Base-by-base conservation (phyloP, 1,139 yeast species). In the Scheffersomyces titani region DNA sequence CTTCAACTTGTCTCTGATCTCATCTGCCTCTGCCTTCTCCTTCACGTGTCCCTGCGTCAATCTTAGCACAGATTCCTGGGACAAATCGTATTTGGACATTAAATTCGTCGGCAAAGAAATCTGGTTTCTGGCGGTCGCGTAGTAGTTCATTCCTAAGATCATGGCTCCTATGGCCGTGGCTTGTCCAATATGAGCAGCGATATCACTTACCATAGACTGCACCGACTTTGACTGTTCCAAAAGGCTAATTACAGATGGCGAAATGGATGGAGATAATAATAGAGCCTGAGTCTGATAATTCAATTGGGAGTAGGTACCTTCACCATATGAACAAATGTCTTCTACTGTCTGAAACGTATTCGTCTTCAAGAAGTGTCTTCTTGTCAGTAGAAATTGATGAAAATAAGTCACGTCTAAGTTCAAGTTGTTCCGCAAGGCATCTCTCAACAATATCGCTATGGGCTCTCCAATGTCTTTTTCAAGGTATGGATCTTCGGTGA, bases 161-260 rank as follows among this genome's bases (percentile, higher is more conserved):
- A 86, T 80, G 1, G 90, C 80, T 1, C 92, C 87, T 6, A 91
- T 78, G 0, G 92, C 88, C 1, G 89, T 85, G 0, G 96, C 90
- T 68, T 91, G 96, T 3, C 97, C 97, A 44, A 90, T 75, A 70
- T 91, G 97, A 0, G 96, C 96, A 20, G 88, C 84, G 22, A 89
- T 83, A 60, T 89, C 92, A 51, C 84, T 77, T 3, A 84, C 70
- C 6, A 75, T 70, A 7, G 70, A 66, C 64, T 84, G 81, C 52
- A 88, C 67, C 4, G 64, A 61, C 0, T 81, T 70, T 44, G 84
- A 77, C 49, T 71, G 71, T 59, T 85, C 86, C 47, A 89, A 70
- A 22, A 87, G 67, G 49, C 73, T 70, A 19, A 84, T 78, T 0
- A 84, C 79, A 1, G 87, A 82, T 0, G 90, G 89, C 1, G 91